Percentiles rank a stretch among this genome's conserved stretches.
Conservation (phyloP, 1,284 basidiomycete genomes). For the Neolentinus lepideus region DNA sequence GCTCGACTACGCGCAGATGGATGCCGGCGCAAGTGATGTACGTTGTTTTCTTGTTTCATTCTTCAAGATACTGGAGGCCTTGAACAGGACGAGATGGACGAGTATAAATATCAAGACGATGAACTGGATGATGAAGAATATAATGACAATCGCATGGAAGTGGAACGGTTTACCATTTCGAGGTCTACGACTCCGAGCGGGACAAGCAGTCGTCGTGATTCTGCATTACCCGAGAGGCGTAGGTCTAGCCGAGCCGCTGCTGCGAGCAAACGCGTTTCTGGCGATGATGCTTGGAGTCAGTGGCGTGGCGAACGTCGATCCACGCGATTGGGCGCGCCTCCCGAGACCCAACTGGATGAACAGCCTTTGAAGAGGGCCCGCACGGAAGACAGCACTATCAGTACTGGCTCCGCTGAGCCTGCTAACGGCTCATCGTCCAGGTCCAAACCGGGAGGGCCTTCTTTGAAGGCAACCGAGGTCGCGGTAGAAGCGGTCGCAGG, state of each 20-base stretch:
- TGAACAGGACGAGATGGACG: slow-evolving; percentile 50
- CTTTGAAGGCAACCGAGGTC: slow-evolving; percentile 57
- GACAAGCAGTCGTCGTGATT: slow-evolving; percentile 25
- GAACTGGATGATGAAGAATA: slow-evolving; percentile 46
- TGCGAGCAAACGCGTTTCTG: slow-evolving; percentile 46
- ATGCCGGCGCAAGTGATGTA: slow-evolving; percentile 58
- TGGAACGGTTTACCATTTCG: slow-evolving; percentile 36
- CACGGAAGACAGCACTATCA: slow-evolving; percentile 63
- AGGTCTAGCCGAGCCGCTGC: slow-evolving; percentile 53
- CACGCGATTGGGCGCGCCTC: slow-evolving; percentile 48
- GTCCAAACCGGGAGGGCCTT: slow-evolving; percentile 42
- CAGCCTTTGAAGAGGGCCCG: slow-evolving; percentile 59
- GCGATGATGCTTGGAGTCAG: slow-evolving; percentile 39
- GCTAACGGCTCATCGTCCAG: slow-evolving; percentile 25
- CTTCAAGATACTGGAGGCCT: slow-evolving; percentile 41
- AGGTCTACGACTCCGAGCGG: slow-evolving; percentile 28
- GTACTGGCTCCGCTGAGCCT: slow-evolving; percentile 39
- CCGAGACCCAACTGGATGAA: slow-evolving; percentile 42
- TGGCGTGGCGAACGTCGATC: slow-evolving; percentile 75
- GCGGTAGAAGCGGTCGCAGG: slow-evolving; percentile 66
- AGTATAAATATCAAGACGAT: slow-evolving; percentile 27
- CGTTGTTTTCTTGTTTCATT: slow-evolving; percentile 14
- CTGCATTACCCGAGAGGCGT: slow-evolving; percentile 34
- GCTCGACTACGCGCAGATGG: slow-evolving; percentile 73
- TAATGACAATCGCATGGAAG: slow-evolving; percentile 45